Conservation (phyloP, 2,329 filamentous ascomycete species). For the Curvularia lunata region DNA sequence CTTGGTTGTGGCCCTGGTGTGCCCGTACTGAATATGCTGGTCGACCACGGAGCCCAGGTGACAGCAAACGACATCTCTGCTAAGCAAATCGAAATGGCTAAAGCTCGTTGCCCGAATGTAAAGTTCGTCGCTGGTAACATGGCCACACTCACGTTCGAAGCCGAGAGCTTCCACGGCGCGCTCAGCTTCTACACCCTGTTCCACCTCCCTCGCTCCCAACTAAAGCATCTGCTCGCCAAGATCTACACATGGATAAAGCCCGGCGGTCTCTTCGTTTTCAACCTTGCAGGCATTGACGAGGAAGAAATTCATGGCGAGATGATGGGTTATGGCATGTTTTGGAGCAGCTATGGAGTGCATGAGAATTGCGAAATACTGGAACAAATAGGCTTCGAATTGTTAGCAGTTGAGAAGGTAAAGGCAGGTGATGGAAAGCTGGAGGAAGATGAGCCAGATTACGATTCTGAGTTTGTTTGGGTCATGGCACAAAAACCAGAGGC, state of each 20-base stretch:
- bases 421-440: conserved; percentile 23
- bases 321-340: conserved; percentile 43
- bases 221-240: conserved; percentile 52
- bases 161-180: conserved; percentile 53
- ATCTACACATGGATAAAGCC: conserved; percentile 57
- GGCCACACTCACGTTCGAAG: conserved; percentile 42
- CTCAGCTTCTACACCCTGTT: conserved; percentile 60
- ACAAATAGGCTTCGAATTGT: conserved; percentile 20
- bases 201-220: conserved; percentile 59
- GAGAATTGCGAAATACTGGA: conserved; percentile 28
- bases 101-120: conserved; percentile 8
- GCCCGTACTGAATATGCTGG: conserved; percentile 18
- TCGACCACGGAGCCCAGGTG: conserved; percentile 27
- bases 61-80: conserved; percentile 51
- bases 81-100: conserved; percentile 45
- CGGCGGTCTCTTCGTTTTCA: conserved; percentile 51
- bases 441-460: conserved; percentile 26
- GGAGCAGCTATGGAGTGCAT: conserved; percentile 42
- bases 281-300: conserved; percentile 55
- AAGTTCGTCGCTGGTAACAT: conserved; percentile 47
- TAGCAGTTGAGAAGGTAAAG: conserved; percentile 25
- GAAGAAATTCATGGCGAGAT: conserved; percentile 35
- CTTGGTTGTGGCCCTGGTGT: conserved; percentile 24
- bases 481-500: conserved; percentile 15
- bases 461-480: conserved; percentile 21